These are phyloP conservation scores for Alternaria consortialis DNA, from an alignment of 2,329 filamentous ascomycete genomes.

Conservation along the genomic window DNA sequence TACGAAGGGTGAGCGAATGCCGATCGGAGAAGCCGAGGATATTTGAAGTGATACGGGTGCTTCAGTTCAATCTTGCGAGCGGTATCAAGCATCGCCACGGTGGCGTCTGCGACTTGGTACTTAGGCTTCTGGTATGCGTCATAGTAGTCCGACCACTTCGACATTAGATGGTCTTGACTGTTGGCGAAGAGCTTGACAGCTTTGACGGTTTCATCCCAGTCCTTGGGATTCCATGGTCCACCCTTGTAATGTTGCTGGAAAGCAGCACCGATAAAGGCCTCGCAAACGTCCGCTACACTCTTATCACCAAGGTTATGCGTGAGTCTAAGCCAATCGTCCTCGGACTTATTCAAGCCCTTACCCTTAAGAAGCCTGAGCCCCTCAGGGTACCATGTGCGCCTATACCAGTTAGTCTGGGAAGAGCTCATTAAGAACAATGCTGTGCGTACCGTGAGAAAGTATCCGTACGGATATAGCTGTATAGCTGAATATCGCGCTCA, in stretches of 20 bases:
- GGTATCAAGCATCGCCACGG: slow-evolving; percentile 74
- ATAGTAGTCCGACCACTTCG: slow-evolving; percentile 76
- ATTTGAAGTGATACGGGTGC: slow-evolving; percentile 73
- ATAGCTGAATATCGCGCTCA: slow-evolving; percentile 60
- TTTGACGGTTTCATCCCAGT: slow-evolving; percentile 68
- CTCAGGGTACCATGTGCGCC: slow-evolving; percentile 87
- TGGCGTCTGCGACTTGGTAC: slow-evolving; percentile 72
- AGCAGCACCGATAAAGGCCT: slow-evolving; percentile 90
- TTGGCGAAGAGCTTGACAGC: slow-evolving; percentile 76
- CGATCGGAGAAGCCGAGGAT: slow-evolving; percentile 79
- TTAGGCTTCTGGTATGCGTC: slow-evolving; percentile 71
- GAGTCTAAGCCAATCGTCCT: slow-evolving; percentile 64
- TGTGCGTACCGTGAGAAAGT: slow-evolving; percentile 73
- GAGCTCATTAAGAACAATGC: neutral
- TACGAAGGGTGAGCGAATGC: slow-evolving; percentile 91
- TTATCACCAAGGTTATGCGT: slow-evolving; percentile 76
- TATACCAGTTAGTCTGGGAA: slow-evolving; percentile 37
- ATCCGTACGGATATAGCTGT: slow-evolving; percentile 83
- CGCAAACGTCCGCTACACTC: slow-evolving; percentile 91
- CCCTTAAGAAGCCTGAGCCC: slow-evolving; percentile 77
- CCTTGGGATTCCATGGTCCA: slow-evolving; percentile 53
- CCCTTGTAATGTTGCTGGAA: slow-evolving; percentile 64
- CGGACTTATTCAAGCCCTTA: slow-evolving; percentile 66
- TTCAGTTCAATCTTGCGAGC: slow-evolving; percentile 69
- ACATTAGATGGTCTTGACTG: slow-evolving; percentile 73